Evolutionary conservation across 805 yeast genomes (phyloP).

Genomic region (Zygotorulaspora sp.): DNA sequence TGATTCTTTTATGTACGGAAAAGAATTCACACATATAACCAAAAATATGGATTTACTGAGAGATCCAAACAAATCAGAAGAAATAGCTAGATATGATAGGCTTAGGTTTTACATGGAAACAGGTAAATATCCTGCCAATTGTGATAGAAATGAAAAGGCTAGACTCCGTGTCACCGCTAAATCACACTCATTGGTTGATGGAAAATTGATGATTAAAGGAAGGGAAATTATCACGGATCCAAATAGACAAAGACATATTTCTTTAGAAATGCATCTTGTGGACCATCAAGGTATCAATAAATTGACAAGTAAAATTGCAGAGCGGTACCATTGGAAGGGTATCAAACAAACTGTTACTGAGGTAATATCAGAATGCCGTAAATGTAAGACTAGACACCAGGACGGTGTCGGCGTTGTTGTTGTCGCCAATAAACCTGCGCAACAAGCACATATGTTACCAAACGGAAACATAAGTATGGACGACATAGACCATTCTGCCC

Average conservation of each 20-base stretch:
- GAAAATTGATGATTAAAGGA: constrained; percentile 69
- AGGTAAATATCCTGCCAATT: constrained; percentile 79
- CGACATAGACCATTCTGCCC: constrained; percentile 20
- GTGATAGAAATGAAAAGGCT: constrained; percentile 83
- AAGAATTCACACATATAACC: constrained; percentile 56
- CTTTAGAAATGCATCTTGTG: constrained; percentile 60
- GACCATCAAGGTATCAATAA: constrained; percentile 87
- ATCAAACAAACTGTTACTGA: constrained; percentile 82
- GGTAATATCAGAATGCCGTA: constrained; percentile 69
- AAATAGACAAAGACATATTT: constrained; percentile 66
- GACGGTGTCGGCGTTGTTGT: constrained; percentile 35
- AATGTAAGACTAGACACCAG: constrained; percentile 53
- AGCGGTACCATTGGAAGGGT: constrained; percentile 84
- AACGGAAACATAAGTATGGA: constrained; percentile 5
- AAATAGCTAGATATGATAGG: constrained; percentile 58
- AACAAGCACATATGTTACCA: constrained; percentile 30
- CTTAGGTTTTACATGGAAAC: constrained; percentile 74
- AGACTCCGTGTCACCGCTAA: constrained; percentile 69
- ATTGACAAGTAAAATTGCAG: constrained; percentile 72
- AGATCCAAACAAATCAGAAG: constrained; percentile 27
- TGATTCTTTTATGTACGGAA: constrained; percentile 81
- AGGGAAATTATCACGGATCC: constrained; percentile 81
- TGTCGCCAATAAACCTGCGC: constrained; percentile 17
- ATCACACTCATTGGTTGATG: constrained; percentile 66
- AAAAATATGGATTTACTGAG: constrained; percentile 30